Evolutionary conservation across 164 flowering plant species (phyloP), one percentile per base, ranked within the genome.

Genomic region (Euptelea pleiosperma): DNA sequence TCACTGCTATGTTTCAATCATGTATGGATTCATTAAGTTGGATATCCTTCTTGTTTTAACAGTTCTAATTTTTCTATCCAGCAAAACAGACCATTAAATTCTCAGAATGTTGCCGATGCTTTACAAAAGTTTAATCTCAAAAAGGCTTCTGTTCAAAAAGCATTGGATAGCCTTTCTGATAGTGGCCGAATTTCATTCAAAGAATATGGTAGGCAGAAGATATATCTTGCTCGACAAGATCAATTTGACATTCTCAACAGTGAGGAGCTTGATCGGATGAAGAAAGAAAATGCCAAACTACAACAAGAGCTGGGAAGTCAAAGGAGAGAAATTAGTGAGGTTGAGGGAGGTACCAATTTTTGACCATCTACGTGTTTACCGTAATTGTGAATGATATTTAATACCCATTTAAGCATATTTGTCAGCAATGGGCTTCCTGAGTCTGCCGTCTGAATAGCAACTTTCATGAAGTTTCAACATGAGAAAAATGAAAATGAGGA

Each of bases 161-260:
- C 95, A 16, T 64, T 91, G 73, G 99, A 73, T 57, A 25, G 43
- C 34, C 46, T 73, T 12, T 51, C 63, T 34, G 74, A 73, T 43
- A 57, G 69, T 46, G 71, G 69, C 0, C 60, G 56, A 18, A 70
- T 70, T 63, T 66, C 74, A 29, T 73, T 63, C 55, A 73, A 88
- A 76, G 99, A 94, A 73, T 94, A 86, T 70, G 97, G 99, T 36
- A 94, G 91, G 73, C 97, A 86, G 76, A 94, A 89, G 79, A 84
- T 90, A 52, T 94, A 91, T 69, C 25, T 94, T 44, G 97, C 97
- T 54, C 75, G 87, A 61, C 96, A 94, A 71, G 95, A 91, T 76
- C 96, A 85, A 66, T 89, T 88, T 58, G 75, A 88, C 48, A 94
- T 94, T 64, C 93, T 93, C 52, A 82, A 78, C 73, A 79, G 57